Evolutionary conservation across 2,329 filamentous ascomycete genomes (phyloP).

Genomic region (Sclerotinia glacialis): DNA sequence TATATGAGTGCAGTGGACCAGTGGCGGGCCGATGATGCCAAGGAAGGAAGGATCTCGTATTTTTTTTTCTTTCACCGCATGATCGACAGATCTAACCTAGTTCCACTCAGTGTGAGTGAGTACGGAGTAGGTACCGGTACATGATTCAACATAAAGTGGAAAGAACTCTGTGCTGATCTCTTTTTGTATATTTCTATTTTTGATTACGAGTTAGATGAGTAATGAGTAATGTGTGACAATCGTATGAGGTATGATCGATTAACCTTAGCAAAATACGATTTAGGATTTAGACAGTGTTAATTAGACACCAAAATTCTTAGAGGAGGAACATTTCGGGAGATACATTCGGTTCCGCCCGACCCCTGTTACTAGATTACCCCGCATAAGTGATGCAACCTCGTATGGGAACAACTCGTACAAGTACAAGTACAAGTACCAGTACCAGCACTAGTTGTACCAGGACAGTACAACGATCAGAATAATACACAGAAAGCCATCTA

Average conservation of each 20-base stretch:
- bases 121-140: too few relatives aligned
- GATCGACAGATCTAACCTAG: not conserved
- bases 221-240: too few relatives aligned
- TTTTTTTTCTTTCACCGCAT: not conserved
- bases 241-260: too few relatives aligned
- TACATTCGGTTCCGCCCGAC: not conserved
- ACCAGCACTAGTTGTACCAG: too few relatives aligned
- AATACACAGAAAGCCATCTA: not conserved
- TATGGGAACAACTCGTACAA: not conserved
- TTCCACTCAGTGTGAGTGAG: too few relatives aligned
- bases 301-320: not conserved
- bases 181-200: too few relatives aligned
- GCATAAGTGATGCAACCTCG: slow-evolving; percentile 6
- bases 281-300: not conserved
- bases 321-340: not conserved
- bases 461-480: too few relatives aligned
- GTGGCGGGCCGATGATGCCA: slow-evolving; percentile 6
- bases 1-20: not conserved
- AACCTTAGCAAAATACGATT: too few relatives aligned
- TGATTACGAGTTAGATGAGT: too few relatives aligned
- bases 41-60: slow-evolving; percentile 17
- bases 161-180: too few relatives aligned
- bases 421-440: too few relatives aligned
- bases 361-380: not conserved
- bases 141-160: not conserved